These are phyloP conservation scores for Aspergillus saccharolyticus DNA, from an alignment of 495 filamentous ascomycete species.

Conservation along the genomic window DNA sequence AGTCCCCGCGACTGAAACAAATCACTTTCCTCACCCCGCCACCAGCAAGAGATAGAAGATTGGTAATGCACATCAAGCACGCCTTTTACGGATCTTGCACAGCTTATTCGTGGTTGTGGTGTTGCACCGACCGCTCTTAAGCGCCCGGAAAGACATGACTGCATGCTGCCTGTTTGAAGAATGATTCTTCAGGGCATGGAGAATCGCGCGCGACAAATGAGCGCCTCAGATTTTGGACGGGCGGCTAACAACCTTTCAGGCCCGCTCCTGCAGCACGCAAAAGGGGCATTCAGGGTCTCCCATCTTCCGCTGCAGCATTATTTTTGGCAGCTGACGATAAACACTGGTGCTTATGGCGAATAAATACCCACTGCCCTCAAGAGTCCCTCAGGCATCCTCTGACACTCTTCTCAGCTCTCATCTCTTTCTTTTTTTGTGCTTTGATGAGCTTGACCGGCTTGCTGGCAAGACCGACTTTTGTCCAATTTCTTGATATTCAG, in stretches of 20 bases:
- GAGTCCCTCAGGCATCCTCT: background rate
- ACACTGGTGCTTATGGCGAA: background rate
- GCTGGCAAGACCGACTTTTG: background rate
- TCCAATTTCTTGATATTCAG: background rate
- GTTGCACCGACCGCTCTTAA: background rate
- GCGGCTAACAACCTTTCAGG: background rate
- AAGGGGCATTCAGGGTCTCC: background rate
- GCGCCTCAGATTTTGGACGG: background rate
- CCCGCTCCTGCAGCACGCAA: background rate
- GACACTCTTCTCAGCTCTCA: background rate
- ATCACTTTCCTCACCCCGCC: background rate
- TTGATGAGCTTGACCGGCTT: background rate
- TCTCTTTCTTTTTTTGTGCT: background rate
- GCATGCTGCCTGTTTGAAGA: background rate
- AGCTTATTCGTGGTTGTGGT: background rate
- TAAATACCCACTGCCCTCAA: background rate
- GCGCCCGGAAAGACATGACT: background rate
- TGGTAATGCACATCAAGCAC: background rate
- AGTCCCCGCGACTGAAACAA: background rate
- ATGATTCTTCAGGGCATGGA: background rate
- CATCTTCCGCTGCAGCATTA: background rate
- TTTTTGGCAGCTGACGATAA: background rate
- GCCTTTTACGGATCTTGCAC: background rate
- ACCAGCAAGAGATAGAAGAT: background rate
- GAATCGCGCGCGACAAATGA: background rate